Percentiles rank a stretch among this genome's conserved stretches.
phyloP scores from a whole-genome alignment of 345 rosid genomes.

The Syzygium aqueum region DNA sequence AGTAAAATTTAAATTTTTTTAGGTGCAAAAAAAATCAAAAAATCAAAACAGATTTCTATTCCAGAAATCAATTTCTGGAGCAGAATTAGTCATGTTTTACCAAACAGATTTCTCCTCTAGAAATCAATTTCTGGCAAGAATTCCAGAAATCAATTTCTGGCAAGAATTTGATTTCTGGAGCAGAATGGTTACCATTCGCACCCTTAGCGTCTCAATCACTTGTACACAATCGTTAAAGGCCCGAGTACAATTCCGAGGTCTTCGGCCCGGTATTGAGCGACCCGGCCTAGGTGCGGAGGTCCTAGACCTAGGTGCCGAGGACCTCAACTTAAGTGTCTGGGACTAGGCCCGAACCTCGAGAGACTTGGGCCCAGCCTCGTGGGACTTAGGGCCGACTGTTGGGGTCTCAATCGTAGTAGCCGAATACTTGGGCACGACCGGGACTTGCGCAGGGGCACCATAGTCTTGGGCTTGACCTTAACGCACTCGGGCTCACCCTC shows the following conservation, averaged over 20 bases:
- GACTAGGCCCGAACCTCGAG: background rate
- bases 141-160: no score
- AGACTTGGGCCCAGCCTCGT: background rate
- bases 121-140: no score
- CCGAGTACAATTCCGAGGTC: background rate
- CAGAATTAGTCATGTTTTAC: no score
- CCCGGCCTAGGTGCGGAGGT: background rate
- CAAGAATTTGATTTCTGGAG: no score
- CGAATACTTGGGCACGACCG: fast-evolving
- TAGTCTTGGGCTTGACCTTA: fast-evolving
- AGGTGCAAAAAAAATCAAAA: no score
- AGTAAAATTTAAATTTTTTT: no score
- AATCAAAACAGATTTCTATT: no score
- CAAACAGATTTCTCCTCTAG: no score
- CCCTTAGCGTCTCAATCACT: fast-evolving
- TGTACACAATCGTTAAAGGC: background rate
- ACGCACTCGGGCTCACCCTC: fast-evolving
- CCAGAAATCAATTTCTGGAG: no score
- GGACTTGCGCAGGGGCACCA: background rate
- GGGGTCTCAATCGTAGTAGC: background rate
- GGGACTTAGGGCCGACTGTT: fast-evolving
- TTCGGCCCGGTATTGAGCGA: fast-evolving
- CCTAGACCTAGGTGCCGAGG: background rate
- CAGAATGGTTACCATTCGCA: no score
- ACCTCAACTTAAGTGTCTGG: background rate